Evolutionary conservation across 2,329 filamentous ascomycete genomes (phyloP).

Genomic region (Daldinia sp.): DNA sequence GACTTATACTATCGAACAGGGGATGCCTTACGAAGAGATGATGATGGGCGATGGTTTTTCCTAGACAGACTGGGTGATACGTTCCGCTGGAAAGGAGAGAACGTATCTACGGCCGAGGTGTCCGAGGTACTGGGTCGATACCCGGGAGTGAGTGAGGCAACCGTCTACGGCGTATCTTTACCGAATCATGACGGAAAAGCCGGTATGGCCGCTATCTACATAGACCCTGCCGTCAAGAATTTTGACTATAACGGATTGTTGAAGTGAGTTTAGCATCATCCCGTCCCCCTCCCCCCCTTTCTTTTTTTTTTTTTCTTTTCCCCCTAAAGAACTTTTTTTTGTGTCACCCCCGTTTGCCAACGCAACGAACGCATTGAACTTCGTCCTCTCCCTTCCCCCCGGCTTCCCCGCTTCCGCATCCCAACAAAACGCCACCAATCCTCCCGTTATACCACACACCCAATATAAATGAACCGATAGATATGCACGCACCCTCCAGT

Average conservation of each 20-base stretch:
- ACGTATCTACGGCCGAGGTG: constrained; percentile 76
- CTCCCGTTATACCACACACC: not conserved
- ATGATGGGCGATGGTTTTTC: constrained; percentile 77
- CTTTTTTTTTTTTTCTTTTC: constrained; percentile 10
- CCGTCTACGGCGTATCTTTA: constrained; percentile 76
- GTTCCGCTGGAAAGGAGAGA: constrained; percentile 80
- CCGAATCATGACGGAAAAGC: constrained; percentile 77
- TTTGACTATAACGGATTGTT: constrained; percentile 73
- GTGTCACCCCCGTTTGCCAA: constrained; percentile 6
- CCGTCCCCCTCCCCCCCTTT: constrained; percentile 9
- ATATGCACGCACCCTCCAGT: constrained; percentile 1
- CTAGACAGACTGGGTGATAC: constrained; percentile 78
- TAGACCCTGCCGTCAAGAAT: constrained; percentile 61
- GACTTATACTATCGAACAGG: constrained; percentile 77
- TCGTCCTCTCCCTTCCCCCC: too few species aligned
- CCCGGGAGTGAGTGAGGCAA: constrained; percentile 72
- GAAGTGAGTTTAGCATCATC: constrained; percentile 55
- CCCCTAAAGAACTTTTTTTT: not conserved
- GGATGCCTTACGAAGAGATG: constrained; percentile 71
- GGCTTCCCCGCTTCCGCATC: not conserved
- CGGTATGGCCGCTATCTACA: constrained; percentile 71
- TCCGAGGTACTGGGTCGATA: constrained; percentile 71
- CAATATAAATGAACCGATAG: not conserved
- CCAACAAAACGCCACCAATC: constrained; percentile 20
- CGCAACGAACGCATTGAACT: not conserved